phyloP scores from a whole-genome alignment of 768 basidiomycete genomes.

The Rickenella mellea region DNA sequence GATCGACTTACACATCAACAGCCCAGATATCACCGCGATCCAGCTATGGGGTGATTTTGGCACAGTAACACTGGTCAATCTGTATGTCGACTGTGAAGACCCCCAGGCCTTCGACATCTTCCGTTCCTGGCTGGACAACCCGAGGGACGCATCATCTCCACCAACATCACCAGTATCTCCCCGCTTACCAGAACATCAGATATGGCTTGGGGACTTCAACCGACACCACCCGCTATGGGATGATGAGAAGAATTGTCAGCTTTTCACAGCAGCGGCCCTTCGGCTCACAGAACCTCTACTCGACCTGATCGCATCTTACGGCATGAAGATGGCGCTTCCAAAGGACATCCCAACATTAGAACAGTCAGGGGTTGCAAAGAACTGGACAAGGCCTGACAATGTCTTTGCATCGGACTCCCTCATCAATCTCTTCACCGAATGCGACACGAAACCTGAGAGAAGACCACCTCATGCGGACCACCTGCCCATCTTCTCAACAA shows the following conservation, averaged over 20 bases:
- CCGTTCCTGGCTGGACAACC: not conserved
- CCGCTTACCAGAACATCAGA: conserved; percentile 7
- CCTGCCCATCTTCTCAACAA: conserved; percentile 22
- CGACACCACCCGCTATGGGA: conserved; percentile 34
- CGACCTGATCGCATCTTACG: conserved; percentile 12
- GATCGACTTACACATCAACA: conserved; percentile 11
- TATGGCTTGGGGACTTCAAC: conserved; percentile 34
- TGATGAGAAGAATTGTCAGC: conserved; percentile 14
- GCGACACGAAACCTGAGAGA: conserved; percentile 12
- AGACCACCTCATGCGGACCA: conserved; percentile 27
- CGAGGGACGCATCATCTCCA: not conserved
- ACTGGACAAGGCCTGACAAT: conserved; percentile 32
- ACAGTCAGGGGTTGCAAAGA: conserved; percentile 16
- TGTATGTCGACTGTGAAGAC: conserved; percentile 28
- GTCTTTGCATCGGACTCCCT: conserved; percentile 23
- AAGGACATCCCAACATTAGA: conserved; percentile 24
- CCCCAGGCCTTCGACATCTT: conserved; percentile 8
- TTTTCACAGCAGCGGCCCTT: conserved; percentile 11
- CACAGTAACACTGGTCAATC: conserved; percentile 23
- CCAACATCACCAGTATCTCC: too few species aligned
- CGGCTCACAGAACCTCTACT: conserved; percentile 18
- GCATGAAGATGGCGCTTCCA: conserved; percentile 26
- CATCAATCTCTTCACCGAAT: conserved; percentile 14
- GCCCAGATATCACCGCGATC: conserved; percentile 20
- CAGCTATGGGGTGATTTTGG: conserved; percentile 10